Evolutionary conservation across 495 filamentous ascomycete species (phyloP), one percentile per base, ranked within the genome.

Genomic region (Hypoxylon crocopeplum): DNA sequence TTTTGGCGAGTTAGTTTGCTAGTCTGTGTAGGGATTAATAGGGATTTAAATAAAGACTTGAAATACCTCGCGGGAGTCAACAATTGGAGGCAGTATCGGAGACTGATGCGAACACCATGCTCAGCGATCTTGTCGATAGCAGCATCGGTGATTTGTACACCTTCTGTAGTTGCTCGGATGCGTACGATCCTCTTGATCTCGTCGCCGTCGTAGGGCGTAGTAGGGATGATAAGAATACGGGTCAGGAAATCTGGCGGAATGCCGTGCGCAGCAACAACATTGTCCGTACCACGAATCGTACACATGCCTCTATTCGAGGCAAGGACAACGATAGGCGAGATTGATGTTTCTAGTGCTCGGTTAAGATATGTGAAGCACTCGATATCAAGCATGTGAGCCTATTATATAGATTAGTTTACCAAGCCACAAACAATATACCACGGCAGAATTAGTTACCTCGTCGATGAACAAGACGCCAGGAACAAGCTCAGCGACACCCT

Each of bases 301-400:
- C 88, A 88, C 79, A 92, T 86, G 54, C 94, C 94, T 56, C 94
- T 89, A 75, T 98, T 98, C 30, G 93, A 97, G 56, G 94, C 94
- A 22, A 98, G 89, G 55, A 98, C 95, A 56, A 98, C 94, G 62
- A 97, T 95, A 13, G 94, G 94, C 5, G 93, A 91, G 68, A 98
- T 94, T 59, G 86, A 79, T 34, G 90, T 90, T 78, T 98, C 94
- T 29, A 98, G 85, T 1, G 94, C 94, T 66, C 93, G 92, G 80
- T 97, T 97, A 65, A 98, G 86, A 77, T 97, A 98, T 58, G 94
- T 97, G 79, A 97, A 98, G 83, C 91, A 93, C 78, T 98, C 94
- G 44, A 98, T 88, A 69, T 98, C 94, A 58, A 98, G 89, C 93
- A 97, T 98, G 78, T 98, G 93, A 29, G 95, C 92, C 91, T 95